Conservation (phyloP, 495 filamentous ascomycete genomes). For the Trichoderma gamsii region DNA sequence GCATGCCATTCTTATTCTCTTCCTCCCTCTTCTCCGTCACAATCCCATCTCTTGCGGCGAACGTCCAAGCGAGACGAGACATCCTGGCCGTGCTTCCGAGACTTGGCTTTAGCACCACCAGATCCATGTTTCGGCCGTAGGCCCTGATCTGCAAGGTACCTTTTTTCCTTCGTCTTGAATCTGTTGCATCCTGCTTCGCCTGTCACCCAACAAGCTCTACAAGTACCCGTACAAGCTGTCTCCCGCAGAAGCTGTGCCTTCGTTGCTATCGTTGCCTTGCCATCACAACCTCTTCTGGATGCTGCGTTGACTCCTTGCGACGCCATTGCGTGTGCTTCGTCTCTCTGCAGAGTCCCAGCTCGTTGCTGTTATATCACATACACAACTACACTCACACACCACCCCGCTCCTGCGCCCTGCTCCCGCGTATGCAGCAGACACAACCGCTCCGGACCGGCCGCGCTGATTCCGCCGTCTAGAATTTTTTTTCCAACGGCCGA, state of each 20-base stretch:
- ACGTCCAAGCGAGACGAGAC: background rate
- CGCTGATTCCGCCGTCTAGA: slow-evolving; percentile 12
- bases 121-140: slow-evolving; percentile 9
- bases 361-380: no score
- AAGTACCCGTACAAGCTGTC: background rate
- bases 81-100: slow-evolving; percentile 2
- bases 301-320: background rate
- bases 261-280: background rate
- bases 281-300: background rate
- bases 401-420: slow-evolving; percentile 10
- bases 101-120: background rate
- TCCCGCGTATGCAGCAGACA: slow-evolving; percentile 8
- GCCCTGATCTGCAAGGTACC: slow-evolving; percentile 11
- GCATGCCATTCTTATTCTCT: background rate
- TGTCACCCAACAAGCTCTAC: background rate
- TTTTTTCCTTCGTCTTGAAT: background rate
- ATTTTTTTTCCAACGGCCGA: slow-evolving; percentile 5
- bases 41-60: background rate
- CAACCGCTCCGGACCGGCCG: slow-evolving; percentile 3
- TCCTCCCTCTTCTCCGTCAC: background rate
- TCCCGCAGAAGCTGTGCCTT: background rate
- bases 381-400: background rate
- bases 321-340: background rate
- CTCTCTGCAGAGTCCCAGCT: background rate
- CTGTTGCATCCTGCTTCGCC: background rate